Percentiles rank a stretch among this genome's conserved stretches.
These are phyloP conservation scores for Dryadomyces quercivorus DNA, from an alignment of 2,329 filamentous ascomycete genomes.

Conservation along the genomic window DNA sequence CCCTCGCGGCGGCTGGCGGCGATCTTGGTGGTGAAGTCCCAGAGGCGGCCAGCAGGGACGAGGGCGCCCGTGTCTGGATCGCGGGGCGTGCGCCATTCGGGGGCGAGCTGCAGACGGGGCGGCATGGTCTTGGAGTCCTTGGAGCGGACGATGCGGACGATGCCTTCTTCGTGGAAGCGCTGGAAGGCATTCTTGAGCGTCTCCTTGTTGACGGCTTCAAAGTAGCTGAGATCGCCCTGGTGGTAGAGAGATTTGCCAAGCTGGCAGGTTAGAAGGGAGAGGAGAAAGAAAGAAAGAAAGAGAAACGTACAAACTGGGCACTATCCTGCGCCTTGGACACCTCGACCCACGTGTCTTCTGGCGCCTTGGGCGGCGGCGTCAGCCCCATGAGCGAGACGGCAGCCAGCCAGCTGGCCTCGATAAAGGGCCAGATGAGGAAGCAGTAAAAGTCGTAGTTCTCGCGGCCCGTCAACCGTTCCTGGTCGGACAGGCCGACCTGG, in stretches of 20 bases:
- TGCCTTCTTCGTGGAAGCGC: conserved; percentile 82
- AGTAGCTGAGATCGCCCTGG: conserved; percentile 92
- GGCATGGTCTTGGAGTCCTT: conserved; percentile 46
- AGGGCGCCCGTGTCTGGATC: conserved; percentile 49
- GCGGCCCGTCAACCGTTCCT: conserved; percentile 64
- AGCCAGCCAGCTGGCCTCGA: conserved; percentile 87
- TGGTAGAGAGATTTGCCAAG: conserved; percentile 95
- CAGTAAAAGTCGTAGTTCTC: conserved; percentile 99
- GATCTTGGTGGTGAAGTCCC: conserved; percentile 87
- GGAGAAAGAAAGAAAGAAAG: background rate
- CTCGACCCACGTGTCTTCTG: conserved; percentile 67
- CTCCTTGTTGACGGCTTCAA: conserved; percentile 97
- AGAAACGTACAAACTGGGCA: conserved; percentile 57
- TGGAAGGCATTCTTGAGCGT: conserved; percentile 88
- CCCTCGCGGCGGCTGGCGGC: conserved; percentile 74
- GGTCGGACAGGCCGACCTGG: conserved; percentile 60
- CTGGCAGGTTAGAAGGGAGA: conserved; percentile 24
- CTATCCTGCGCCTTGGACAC: conserved; percentile 65
- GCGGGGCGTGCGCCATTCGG: conserved; percentile 62
- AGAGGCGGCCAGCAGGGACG: conserved; percentile 61
- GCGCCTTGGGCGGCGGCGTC: conserved; percentile 51
- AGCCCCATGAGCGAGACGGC: conserved; percentile 80
- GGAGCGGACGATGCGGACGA: conserved; percentile 61
- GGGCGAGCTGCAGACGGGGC: conserved; percentile 53
- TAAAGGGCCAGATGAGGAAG: conserved; percentile 97